Evolutionary conservation across 2,329 filamentous ascomycete species (phyloP).

Genomic region (Talaromyces pinophilus): DNA sequence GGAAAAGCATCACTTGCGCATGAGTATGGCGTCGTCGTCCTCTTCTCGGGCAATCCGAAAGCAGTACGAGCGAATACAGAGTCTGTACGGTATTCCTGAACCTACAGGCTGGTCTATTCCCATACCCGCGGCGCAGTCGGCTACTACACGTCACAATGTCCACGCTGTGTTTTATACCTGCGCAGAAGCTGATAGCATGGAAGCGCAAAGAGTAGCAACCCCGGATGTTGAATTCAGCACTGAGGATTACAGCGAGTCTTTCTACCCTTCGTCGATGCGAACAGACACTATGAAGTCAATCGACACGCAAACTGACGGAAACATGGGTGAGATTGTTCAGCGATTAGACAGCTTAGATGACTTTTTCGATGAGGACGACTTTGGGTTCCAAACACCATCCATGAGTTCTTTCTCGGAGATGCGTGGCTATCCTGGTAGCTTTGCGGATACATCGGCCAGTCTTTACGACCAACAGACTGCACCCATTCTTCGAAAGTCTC

Average conservation of each 20-base stretch:
- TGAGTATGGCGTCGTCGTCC: slow-evolving; percentile 89
- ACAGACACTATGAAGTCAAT: slow-evolving; percentile 94
- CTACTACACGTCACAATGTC: slow-evolving; percentile 83
- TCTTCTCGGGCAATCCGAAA: slow-evolving; percentile 85
- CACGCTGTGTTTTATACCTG: slow-evolving; percentile 97
- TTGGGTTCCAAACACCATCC: slow-evolving; percentile 58
- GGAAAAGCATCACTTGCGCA: slow-evolving; percentile 90
- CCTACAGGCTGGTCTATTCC: slow-evolving; percentile 96
- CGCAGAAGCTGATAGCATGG: slow-evolving; percentile 64
- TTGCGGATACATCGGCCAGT: slow-evolving; percentile 73
- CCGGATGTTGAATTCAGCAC: slow-evolving; percentile 90
- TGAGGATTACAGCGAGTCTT: slow-evolving; percentile 78
- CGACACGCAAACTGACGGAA: slow-evolving; percentile 61
- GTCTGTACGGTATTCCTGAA: slow-evolving; percentile 93
- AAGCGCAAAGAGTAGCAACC: slow-evolving; percentile 64
- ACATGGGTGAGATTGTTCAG: slow-evolving; percentile 78
- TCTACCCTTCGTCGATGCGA: slow-evolving; percentile 73
- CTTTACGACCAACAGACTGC: slow-evolving; percentile 92
- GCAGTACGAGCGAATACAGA: slow-evolving; percentile 92
- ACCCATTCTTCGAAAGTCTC: slow-evolving; percentile 82
- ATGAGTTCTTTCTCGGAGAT: slow-evolving; percentile 40
- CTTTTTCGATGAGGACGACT: slow-evolving; percentile 71
- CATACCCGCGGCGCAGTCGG: slow-evolving; percentile 84
- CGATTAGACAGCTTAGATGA: slow-evolving; percentile 78
- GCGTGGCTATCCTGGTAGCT: slow-evolving; percentile 59